A percentile compares a stretch with the other conserved stretches of the same genome.
phyloP scores from a whole-genome alignment of 2,329 filamentous ascomycete species.

The Arthrobotrys iridis region DNA sequence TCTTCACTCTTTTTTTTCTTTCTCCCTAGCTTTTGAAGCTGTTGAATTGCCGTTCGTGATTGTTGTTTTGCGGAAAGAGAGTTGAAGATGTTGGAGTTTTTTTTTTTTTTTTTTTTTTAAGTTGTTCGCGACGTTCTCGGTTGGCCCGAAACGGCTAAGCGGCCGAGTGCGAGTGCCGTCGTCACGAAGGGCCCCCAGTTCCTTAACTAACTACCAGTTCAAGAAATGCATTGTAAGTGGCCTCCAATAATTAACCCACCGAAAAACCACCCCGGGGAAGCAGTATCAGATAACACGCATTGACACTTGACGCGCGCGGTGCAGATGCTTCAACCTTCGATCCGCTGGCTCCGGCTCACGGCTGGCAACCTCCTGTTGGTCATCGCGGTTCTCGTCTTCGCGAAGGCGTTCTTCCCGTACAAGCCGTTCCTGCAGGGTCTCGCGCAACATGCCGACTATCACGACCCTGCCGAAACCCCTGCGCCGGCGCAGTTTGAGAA shows the following conservation, averaged over 20 bases:
- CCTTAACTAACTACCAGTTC: no score
- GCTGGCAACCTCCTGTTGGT: conserved; percentile 81
- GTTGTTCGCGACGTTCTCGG: conserved; percentile 8
- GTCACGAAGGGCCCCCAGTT: neutral
- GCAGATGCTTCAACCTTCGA: conserved; percentile 44
- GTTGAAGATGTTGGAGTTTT: neutral
- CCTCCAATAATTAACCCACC: neutral
- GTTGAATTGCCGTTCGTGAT: conserved; percentile 5
- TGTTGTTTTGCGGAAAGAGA: neutral
- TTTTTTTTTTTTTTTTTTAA: no score
- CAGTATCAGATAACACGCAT: neutral
- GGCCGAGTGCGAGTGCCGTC: conserved; percentile 8
- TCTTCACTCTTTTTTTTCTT: no score
- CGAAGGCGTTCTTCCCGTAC: conserved; percentile 94
- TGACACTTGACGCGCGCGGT: neutral
- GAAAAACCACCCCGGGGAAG: no score
- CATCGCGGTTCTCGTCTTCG: conserved; percentile 78
- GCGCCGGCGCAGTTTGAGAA: conserved; percentile 82
- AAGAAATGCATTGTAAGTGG: neutral
- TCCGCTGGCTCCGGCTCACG: conserved; percentile 64
- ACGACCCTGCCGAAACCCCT: conserved; percentile 59
- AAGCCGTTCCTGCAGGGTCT: conserved; percentile 91
- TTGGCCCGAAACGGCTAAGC: conserved; percentile 18
- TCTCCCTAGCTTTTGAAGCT: conserved; percentile 17
- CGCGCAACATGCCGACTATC: conserved; percentile 70